Conservation (phyloP, 2,329 filamentous ascomycete genomes). For the Ophiostoma sp. region DNA sequence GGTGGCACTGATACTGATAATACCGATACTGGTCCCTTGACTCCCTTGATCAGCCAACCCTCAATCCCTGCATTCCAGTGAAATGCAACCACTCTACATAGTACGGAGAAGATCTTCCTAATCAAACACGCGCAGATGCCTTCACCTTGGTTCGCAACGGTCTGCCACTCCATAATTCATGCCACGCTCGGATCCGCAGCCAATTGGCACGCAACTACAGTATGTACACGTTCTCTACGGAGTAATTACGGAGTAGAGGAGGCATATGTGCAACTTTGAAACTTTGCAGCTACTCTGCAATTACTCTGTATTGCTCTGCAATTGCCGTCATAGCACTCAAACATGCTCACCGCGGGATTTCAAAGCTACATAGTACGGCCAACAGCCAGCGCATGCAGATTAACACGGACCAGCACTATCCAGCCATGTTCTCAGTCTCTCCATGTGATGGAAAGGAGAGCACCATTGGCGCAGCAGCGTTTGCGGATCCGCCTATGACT, state of each 20-base stretch:
- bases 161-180: background rate
- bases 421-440: background rate
- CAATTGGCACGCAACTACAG: constrained; percentile 1
- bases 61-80: background rate
- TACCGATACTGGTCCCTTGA: background rate
- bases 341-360: background rate
- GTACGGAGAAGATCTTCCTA: background rate
- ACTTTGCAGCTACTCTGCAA: background rate
- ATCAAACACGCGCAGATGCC: background rate
- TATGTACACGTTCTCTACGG: background rate
- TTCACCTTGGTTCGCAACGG: background rate
- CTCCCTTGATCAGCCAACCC: background rate
- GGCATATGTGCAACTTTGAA: background rate
- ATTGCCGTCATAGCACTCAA: background rate
- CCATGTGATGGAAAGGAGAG: constrained; percentile 3
- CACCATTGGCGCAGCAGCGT: background rate
- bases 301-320: background rate
- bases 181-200: background rate
- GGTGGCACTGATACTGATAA: background rate
- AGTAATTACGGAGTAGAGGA: too few relatives aligned
- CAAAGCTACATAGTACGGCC: too few relatives aligned
- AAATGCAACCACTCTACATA: background rate
- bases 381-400: background rate
- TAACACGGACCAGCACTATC: background rate
- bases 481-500: constrained; percentile 2